These are phyloP conservation scores for Marasmius fiardii DNA, from an alignment of 1,284 basidiomycete species.

Conservation along the genomic window DNA sequence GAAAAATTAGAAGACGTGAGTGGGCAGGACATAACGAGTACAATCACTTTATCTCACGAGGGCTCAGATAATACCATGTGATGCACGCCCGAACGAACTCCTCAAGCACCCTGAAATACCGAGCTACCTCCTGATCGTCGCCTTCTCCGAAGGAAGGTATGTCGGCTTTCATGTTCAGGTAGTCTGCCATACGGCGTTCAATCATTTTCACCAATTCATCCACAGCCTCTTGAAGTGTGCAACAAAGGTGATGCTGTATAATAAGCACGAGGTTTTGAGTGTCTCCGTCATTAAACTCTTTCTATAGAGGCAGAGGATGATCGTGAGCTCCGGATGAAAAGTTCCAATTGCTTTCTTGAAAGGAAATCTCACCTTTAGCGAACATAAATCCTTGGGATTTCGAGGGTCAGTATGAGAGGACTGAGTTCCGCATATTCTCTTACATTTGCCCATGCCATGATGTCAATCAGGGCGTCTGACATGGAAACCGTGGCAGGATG, in stretches of 20 bases:
- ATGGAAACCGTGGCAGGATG: constrained; percentile 37
- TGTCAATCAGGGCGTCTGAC: constrained; percentile 44
- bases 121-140: constrained; percentile 34
- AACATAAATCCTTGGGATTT: constrained; percentile 49
- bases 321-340: constrained; percentile 4
- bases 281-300: constrained; percentile 48
- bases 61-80: constrained; percentile 39
- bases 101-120: constrained; percentile 39
- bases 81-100: constrained; percentile 46
- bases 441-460: constrained; percentile 52
- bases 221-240: constrained; percentile 40
- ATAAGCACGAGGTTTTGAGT: constrained; percentile 48
- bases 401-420: no score
- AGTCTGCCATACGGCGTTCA: constrained; percentile 35
- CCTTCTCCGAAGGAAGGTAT: constrained; percentile 40
- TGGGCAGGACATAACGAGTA: no score
- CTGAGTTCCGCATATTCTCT: constrained; percentile 11
- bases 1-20: no score
- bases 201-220: constrained; percentile 41
- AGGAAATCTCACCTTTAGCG: constrained; percentile 37
- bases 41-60: no score
- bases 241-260: constrained; percentile 38
- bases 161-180: constrained; percentile 30
- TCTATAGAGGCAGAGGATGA: constrained; percentile 25
- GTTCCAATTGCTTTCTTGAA: constrained; percentile 4